These are phyloP conservation scores for Naganishia vishniacii DNA, from an alignment of 768 basidiomycete genomes.

Conservation along the genomic window DNA sequence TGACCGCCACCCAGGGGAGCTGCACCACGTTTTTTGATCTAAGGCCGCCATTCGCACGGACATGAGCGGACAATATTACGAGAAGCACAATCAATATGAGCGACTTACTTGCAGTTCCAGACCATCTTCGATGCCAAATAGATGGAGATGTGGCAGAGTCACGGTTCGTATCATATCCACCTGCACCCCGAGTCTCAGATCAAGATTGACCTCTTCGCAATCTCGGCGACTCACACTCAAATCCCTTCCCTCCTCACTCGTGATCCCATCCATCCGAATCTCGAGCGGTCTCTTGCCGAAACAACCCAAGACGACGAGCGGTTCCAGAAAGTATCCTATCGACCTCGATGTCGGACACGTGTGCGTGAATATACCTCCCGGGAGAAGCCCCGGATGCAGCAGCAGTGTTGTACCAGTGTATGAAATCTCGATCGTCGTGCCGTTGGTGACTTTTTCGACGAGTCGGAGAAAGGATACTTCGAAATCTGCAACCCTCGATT, in stretches of 20 bases:
- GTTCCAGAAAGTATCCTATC: conserved; percentile 90
- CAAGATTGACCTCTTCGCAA: conserved; percentile 2
- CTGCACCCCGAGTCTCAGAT: conserved; percentile 50
- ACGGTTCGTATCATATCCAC: conserved; percentile 84
- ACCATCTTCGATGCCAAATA: conserved; percentile 84
- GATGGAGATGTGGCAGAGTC: conserved; percentile 79
- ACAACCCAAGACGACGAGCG: conserved; percentile 79
- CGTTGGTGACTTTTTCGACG: conserved; percentile 86
- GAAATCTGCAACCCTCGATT: conserved; percentile 73
- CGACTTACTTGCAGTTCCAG: conserved; percentile 60
- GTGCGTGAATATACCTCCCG: conserved; percentile 72
- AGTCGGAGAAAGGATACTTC: conserved; percentile 84
- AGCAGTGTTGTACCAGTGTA: conserved; percentile 91
- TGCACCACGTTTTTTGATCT: conserved; percentile 86
- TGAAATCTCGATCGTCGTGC: conserved; percentile 89
- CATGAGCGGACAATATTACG: too few species aligned
- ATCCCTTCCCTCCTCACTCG: conserved; percentile 77
- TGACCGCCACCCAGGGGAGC: conserved; percentile 89
- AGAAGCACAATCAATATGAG: too few species aligned
- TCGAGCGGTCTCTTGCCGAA: conserved; percentile 83
- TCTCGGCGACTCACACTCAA: conserved; percentile 63
- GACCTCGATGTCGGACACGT: conserved; percentile 84
- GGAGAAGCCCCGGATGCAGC: conserved; percentile 84
- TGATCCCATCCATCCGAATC: conserved; percentile 78
- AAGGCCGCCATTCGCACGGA: too few species aligned